Evolutionary conservation across 768 basidiomycete species (phyloP), one percentile per base, ranked within the genome.

Genomic region (Pisolithus marmoratus): DNA sequence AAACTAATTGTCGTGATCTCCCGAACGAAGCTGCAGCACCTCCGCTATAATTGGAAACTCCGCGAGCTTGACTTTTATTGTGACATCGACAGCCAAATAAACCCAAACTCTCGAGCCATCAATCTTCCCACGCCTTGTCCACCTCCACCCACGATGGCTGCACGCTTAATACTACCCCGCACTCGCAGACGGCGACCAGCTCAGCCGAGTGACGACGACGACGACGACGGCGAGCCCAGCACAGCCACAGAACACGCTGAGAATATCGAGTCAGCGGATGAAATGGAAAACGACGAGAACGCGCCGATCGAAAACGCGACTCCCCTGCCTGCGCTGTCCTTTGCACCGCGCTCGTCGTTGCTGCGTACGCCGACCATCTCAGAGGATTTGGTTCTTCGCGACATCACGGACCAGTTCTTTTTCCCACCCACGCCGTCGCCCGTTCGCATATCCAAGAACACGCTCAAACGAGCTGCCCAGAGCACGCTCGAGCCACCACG

Each of bases 341-440:
- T 42, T 27, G 54, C 49, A 14, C 59, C 53, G 29, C 57, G 54
- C 15, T 57, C 57, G 5, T 57, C 63, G 1, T 50, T 58, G n/a
- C 31, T 58, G 48, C 60, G 52, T 34, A 66, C 66, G 7, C 66
- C 65, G 1, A 50, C 53, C 49, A 2, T 52, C 1, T 58, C 61
- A 22, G 58, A 55, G 3, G 63, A 67, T 20, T 49, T 51, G 15
- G 48, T 58, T 0, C 67, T 69, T 29, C 63, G 65, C 40, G 66
- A 67, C 51, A 67, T 69, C 40, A 67, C 66, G 3, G 66, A 69
- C 57, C 65, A 67, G 53, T 67, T 67, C 52, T 67, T 69, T 26
- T 67, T 69, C 31, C 66, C 66, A 19, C 65, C 67, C 2, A 65
- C 66, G 0, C 66, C 66, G 2, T 69, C 66, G 0, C 66, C 66